These are phyloP conservation scores for Rhinocladiella mackenziei DNA, from an alignment of 2,329 filamentous ascomycete species.

Conservation along the genomic window DNA sequence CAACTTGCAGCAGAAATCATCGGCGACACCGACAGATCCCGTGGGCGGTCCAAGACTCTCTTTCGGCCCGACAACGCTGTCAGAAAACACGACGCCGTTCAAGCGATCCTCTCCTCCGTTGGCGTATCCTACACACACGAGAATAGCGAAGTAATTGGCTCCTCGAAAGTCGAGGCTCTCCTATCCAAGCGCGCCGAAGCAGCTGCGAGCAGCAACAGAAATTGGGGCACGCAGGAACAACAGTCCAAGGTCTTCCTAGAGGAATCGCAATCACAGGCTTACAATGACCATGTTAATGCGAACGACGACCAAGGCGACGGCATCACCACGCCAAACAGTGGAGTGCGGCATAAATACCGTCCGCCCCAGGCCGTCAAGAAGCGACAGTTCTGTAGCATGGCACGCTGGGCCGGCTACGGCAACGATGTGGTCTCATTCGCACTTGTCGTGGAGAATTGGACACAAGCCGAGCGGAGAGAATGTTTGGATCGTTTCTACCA, in stretches of 20 bases:
- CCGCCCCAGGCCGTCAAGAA: conserved; percentile 70
- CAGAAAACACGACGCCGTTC: conserved; percentile 65
- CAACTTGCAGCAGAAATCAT: conserved; percentile 65
- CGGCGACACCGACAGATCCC: conserved; percentile 46
- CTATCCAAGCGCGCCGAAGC: conserved; percentile 71
- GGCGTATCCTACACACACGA: conserved; percentile 96
- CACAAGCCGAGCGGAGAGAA: conserved; percentile 72
- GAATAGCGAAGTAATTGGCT: conserved; percentile 90
- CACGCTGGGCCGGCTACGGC: conserved; percentile 67
- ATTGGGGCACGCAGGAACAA: conserved; percentile 21
- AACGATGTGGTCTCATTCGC: conserved; percentile 77
- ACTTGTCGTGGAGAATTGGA: conserved; percentile 84
- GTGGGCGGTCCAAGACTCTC: conserved; percentile 42
- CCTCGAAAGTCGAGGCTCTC: conserved; percentile 83
- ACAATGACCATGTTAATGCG: conserved; percentile 4
- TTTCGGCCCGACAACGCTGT: conserved; percentile 32
- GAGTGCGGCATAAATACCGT: conserved; percentile 57
- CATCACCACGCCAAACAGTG: conserved; percentile 33
- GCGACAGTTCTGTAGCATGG: conserved; percentile 90
- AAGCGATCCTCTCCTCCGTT: conserved; percentile 80
- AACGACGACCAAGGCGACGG: conserved; percentile 4
- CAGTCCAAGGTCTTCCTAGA: conserved; percentile 25
- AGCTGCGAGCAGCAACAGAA: conserved; percentile 20
- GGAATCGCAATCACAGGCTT: conserved; percentile 17
- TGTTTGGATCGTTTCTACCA: conserved; percentile 79